Base-by-base conservation (phyloP, 2,329 filamentous ascomycete species). In the Xylaria sp. region DNA sequence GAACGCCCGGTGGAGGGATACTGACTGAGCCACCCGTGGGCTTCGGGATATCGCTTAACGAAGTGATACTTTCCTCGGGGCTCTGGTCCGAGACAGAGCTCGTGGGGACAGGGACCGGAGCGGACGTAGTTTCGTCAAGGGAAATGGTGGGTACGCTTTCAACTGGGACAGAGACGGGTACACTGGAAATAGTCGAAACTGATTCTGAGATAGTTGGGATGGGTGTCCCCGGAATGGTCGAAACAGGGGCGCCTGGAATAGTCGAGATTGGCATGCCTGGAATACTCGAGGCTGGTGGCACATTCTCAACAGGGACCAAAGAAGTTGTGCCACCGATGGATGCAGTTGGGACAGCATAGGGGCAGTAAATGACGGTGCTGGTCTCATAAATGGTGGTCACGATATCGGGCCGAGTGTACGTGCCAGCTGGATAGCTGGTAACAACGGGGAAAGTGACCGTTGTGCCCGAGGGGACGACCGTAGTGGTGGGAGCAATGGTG, bases 401-500 rank as follows among this genome's bases (percentile, higher is more conserved):
- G 68, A 83, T 78, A 72, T 84, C 83, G 54, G 86, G 81, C 69
- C 85, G 83, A 65, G 85, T 88, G 83, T 92, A 92, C 70, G 85
- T 90, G 66, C 88, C 89, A 55, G 89, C 86, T 61, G 76, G 76
- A 75, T 85, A 85, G 69, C 78, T 83, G 65, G 83, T 83, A 57
- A 88, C 82, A 61, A 81, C 82, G 55, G 89, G 88, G 76, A 87
- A 76, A 65, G 80, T 78, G 54, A 85, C 79, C 39, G 78, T 79
- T 66, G 85, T 88, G 71, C 5, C 59, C 44, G 56, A 76, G 65
- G 80, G 77, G 52, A 84, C 79, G 35, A 78, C 79, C 66, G 85
- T 89, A 71, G 85, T 89, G 72, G 80, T 80, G 59, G 88, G 85
- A 66, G 80, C 85, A 68, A 92, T 86, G 72, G 86, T 91, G 81